A percentile compares a stretch with the other conserved stretches of the same genome.
phyloP scores from a whole-genome alignment of 1,284 basidiomycete genomes.

The Papiliotrema laurentii region DNA sequence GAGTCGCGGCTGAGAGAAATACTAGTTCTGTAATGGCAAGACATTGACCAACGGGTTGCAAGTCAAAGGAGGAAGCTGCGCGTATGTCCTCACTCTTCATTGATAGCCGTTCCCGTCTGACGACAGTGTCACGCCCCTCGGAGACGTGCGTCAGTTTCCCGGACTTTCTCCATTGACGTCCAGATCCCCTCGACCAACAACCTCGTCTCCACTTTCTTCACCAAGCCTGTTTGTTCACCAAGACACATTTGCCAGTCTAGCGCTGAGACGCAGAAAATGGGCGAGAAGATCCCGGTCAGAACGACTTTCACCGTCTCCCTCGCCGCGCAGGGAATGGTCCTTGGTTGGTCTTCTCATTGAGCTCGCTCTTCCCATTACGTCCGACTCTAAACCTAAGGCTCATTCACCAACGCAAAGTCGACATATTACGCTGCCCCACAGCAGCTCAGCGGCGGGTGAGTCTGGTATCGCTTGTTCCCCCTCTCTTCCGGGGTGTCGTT shows the following conservation, averaged over 20 bases:
- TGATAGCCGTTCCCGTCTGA: not conserved
- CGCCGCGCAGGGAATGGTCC: conserved; percentile 56
- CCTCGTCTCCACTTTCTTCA: conserved; percentile 43
- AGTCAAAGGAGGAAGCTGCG: conserved; percentile 44
- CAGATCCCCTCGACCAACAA: conserved; percentile 55
- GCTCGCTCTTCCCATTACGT: not conserved
- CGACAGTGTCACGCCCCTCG: conserved; percentile 23
- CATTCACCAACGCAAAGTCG: conserved; percentile 48
- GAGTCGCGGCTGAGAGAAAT: not conserved
- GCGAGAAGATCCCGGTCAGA: conserved; percentile 54
- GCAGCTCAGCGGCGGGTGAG: conserved; percentile 55
- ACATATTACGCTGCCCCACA: conserved; percentile 67
- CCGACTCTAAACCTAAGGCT: conserved; percentile 10
- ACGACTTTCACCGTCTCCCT: conserved; percentile 58
- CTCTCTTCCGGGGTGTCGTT: too few relatives aligned
- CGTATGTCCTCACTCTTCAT: conserved; percentile 13
- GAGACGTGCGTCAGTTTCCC: conserved; percentile 5
- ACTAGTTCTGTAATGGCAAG: conserved; percentile 27
- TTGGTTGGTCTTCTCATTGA: conserved; percentile 52
- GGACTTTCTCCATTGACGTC: conserved; percentile 33
- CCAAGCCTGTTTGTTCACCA: conserved; percentile 14
- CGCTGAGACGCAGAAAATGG: conserved; percentile 51
- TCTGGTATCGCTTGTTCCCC: not conserved
- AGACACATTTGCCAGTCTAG: not conserved
- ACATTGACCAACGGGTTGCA: conserved; percentile 45